These are phyloP conservation scores for Rachicladosporium sp. DNA, from an alignment of 2,329 filamentous ascomycete genomes.

Conservation along the genomic window DNA sequence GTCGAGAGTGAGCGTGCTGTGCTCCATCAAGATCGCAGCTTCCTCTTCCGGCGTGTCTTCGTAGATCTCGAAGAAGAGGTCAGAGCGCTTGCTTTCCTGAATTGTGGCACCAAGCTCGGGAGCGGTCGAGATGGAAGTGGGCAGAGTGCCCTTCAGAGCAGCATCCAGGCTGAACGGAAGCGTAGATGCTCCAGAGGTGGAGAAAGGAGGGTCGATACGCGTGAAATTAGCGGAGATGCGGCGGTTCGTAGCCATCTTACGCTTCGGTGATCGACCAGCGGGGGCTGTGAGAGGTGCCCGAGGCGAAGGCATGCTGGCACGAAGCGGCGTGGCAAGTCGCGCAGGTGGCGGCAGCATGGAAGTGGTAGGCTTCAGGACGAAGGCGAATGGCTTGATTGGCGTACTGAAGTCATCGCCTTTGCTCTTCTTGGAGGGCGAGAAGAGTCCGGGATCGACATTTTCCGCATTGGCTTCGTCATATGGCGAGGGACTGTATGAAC, in stretches of 20 bases:
- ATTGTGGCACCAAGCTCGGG: conserved; percentile 35
- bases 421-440: conserved; percentile 41
- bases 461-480: conserved; percentile 41
- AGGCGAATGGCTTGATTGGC: conserved; percentile 28
- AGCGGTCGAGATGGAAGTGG: conserved; percentile 31
- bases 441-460: conserved; percentile 45
- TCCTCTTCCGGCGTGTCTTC: conserved; percentile 85
- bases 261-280: conserved; percentile 67
- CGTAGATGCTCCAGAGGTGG: conserved; percentile 33
- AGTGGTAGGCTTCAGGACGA: conserved; percentile 23
- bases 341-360: conserved; percentile 26
- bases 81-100: conserved; percentile 45
- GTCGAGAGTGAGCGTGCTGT: conserved; percentile 75
- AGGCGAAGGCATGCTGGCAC: conserved; percentile 28
- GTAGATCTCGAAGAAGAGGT: conserved; percentile 89
- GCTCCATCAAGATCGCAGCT: conserved; percentile 84
- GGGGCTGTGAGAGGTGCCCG: conserved; percentile 44
- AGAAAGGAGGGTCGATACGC: conserved; percentile 59
- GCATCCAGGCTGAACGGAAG: conserved; percentile 75
- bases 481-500: conserved; percentile 30
- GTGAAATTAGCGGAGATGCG: conserved; percentile 52
- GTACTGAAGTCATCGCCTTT: conserved; percentile 30
- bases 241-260: conserved; percentile 52
- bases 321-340: conserved; percentile 25
- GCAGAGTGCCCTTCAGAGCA: conserved; percentile 64